These are phyloP conservation scores for Diaporthe sp. DNA, from an alignment of 2,329 filamentous ascomycete genomes.

Conservation along the genomic window DNA sequence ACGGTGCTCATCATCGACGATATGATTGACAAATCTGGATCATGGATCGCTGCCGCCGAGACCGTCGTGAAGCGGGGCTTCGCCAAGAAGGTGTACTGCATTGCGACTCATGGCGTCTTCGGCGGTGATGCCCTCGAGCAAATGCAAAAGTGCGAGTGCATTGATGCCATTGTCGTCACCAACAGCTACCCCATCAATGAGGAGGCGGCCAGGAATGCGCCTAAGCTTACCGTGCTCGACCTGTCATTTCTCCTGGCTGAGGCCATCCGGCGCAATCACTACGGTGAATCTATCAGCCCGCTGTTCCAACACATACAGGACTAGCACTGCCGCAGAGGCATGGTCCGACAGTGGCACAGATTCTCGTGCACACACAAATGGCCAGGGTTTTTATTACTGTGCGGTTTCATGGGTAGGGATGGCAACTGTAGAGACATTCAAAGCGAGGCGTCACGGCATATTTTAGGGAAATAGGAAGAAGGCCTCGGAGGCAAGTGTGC, in stretches of 20 bases:
- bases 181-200: conserved; percentile 95
- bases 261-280: conserved; percentile 95
- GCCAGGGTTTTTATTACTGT: conserved; percentile 8
- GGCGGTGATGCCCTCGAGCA: conserved; percentile 90
- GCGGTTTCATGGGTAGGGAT: conserved; percentile 28
- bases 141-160: conserved; percentile 92
- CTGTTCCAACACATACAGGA: conserved; percentile 78
- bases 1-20: conserved; percentile 97
- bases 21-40: conserved; percentile 98
- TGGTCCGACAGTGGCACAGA: neutral
- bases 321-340: conserved; percentile 51
- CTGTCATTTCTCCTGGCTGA: conserved; percentile 90
- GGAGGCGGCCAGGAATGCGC: conserved; percentile 77
- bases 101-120: conserved; percentile 96
- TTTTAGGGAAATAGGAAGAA: conserved; percentile 19
- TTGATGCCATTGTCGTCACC: conserved; percentile 93
- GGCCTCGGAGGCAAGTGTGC: conserved; percentile 27
- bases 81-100: conserved; percentile 96
- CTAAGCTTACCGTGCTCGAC: conserved; percentile 91
- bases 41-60: conserved; percentile 97
- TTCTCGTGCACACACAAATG: conserved; percentile 5
- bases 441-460: conserved; percentile 42
- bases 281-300: conserved; percentile 85
- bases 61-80: conserved; percentile 93
- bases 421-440: conserved; percentile 20